Percentiles rank a stretch among this genome's conserved stretches.
These are phyloP conservation scores for Cryomyces antarcticus DNA, from an alignment of 495 filamentous ascomycete species.

Conservation along the genomic window DNA sequence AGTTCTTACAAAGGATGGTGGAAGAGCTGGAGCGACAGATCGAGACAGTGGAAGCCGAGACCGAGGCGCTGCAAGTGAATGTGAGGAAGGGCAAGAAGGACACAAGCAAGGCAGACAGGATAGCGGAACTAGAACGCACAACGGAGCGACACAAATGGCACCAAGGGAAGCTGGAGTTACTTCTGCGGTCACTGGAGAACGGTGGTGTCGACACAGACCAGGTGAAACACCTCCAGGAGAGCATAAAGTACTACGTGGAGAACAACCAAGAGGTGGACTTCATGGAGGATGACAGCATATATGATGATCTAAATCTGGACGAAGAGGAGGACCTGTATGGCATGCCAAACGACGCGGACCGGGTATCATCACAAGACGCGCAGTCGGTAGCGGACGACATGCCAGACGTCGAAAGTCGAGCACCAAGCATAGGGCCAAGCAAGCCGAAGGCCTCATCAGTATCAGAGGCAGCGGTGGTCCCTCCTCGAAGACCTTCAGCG, in stretches of 20 bases:
- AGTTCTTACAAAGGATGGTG: constrained; percentile 74
- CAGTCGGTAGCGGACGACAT: constrained; percentile 79
- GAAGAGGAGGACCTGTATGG: constrained; percentile 77
- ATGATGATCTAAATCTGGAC: constrained; percentile 81
- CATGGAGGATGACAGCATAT: constrained; percentile 80
- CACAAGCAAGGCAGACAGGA: constrained; percentile 56
- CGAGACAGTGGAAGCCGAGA: constrained; percentile 78
- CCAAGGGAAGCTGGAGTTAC: constrained; percentile 73
- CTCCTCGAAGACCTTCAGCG: constrained; percentile 59
- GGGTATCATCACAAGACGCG: constrained; percentile 82
- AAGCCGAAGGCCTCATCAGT: constrained; percentile 30
- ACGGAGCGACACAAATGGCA: constrained; percentile 96
- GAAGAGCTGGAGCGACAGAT: constrained; percentile 87
- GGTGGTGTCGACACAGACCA: constrained; percentile 69
- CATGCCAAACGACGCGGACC: constrained; percentile 62
- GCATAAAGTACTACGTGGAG: constrained; percentile 85
- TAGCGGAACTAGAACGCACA: constrained; percentile 63
- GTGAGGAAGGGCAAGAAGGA: constrained; percentile 92
- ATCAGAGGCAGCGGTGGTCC: constrained; percentile 27
- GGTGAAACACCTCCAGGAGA: constrained; percentile 72
- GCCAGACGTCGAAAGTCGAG: constrained; percentile 36
- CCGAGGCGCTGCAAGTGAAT: constrained; percentile 65
- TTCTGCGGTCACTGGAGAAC: constrained; percentile 78
- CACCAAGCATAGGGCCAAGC: constrained; percentile 19
- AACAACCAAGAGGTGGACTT: constrained; percentile 76